phyloP scores from a whole-genome alignment of 768 basidiomycete genomes.

The Agrocybe praecox region DNA sequence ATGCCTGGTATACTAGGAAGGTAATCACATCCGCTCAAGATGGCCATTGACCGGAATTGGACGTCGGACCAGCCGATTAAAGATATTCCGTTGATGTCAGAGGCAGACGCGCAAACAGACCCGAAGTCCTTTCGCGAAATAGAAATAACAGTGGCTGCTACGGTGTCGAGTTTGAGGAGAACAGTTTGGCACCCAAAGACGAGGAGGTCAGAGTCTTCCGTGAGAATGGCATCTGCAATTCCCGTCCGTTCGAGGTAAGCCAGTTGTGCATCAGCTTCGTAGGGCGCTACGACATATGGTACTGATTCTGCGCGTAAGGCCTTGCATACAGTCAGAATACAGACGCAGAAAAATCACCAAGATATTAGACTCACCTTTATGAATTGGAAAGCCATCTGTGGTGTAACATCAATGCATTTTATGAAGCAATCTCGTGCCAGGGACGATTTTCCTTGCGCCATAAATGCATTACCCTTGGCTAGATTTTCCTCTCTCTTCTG shows the following conservation, averaged over 20 bases:
- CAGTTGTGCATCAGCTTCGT: conserved; percentile 98
- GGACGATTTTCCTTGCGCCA: conserved; percentile 73
- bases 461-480: conserved; percentile 69
- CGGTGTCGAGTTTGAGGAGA: conserved; percentile 88
- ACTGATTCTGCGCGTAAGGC: conserved; percentile 83
- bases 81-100: conserved; percentile 64
- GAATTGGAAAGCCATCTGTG: conserved; percentile 95
- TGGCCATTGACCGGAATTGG: conserved; percentile 93
- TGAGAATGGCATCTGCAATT: conserved; percentile 88
- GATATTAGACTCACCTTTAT: conserved; percentile 72
- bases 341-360: neutral
- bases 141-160: conserved; percentile 61
- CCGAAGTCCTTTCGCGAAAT: conserved; percentile 74
- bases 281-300: conserved; percentile 91
- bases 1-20: conserved; percentile 88
- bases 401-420: conserved; percentile 94
- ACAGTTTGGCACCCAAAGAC: conserved; percentile 95
- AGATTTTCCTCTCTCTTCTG: conserved; percentile 77
- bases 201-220: conserved; percentile 96
- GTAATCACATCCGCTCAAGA: conserved; percentile 92
- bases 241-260: conserved; percentile 87
- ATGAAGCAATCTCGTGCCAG: conserved; percentile 89
- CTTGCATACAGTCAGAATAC: conserved; percentile 40
- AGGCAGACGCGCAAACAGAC: conserved; percentile 45
- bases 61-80: conserved; percentile 87